phyloP scores from a whole-genome alignment of 768 basidiomycete species.

The Thelephora ganbajun region DNA sequence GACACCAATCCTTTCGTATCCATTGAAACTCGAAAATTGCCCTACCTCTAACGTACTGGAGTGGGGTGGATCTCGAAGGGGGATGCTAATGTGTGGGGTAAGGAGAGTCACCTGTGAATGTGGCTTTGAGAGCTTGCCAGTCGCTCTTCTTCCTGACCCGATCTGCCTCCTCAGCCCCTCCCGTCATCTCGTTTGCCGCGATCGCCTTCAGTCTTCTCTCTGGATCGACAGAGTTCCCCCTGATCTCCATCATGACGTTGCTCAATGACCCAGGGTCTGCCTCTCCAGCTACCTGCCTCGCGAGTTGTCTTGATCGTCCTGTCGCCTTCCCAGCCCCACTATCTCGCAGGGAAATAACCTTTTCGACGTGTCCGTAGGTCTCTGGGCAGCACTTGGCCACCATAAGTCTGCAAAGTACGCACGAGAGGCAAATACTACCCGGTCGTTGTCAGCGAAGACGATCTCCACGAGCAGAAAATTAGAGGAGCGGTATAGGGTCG shows the following conservation, averaged over 20 bases:
- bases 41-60: too few species aligned
- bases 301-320: neutral
- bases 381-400: too few species aligned
- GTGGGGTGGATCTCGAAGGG: too few species aligned
- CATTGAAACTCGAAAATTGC: too few species aligned
- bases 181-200: constrained; percentile 68
- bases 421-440: too few species aligned
- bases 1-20: too few species aligned
- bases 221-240: constrained; percentile 69
- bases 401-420: too few species aligned
- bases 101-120: constrained; percentile 63
- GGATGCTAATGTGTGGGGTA: too few species aligned
- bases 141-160: constrained; percentile 68
- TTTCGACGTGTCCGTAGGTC: constrained; percentile 83
- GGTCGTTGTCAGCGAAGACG: too few species aligned
- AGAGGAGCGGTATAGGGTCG: too few species aligned
- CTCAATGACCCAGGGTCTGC: constrained; percentile 44
- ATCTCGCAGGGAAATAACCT: constrained; percentile 64
- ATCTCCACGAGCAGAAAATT: too few species aligned
- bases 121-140: constrained; percentile 76
- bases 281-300: constrained; percentile 19
- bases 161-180: constrained; percentile 61
- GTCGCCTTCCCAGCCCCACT: constrained; percentile 26
- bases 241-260: constrained; percentile 85
- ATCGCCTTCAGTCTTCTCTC: constrained; percentile 84